Base-by-base conservation (phyloP, 495 filamentous ascomycete species). In the Aspergillus coremiiformis region DNA sequence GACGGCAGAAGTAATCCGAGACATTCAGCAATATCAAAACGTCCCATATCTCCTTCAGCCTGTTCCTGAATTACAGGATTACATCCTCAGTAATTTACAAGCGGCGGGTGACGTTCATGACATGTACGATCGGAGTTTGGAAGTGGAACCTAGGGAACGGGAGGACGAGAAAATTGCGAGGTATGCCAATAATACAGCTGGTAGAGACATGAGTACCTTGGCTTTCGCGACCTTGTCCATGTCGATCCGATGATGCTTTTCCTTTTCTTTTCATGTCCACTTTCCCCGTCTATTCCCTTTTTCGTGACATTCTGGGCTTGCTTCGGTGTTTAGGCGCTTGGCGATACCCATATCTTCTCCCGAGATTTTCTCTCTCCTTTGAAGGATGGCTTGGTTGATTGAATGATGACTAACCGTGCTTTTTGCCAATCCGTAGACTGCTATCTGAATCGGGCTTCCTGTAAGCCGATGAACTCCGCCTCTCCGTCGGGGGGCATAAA, bases 1-100 rank as follows among this genome's bases (percentile, higher is more conserved):
- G 76, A 96, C 93, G 14, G 94, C 93, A 21, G 93, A 96, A 64
- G 93, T 97, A 41, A 97, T 98, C 56, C 87, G 89, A 35, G 92
- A 96, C 65, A 96, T 98, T 52, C 94, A 97, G 69, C 90, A 96
- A 66, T 97, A 96, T 64, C 94, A 98, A 66, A 96, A 95, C 58
- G 87, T 93, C 15, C 90, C 90, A 22, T 98, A 98, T 61, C 84
- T 88, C 5, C 76, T 98, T 33, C 85, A 90, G 66, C 79, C 90
- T 0, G 90, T 98, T 8, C 79, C 82, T 14, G 93, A 97, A 66
- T 78, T 98, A 58, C 94, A 97, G 67, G 91, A 97, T 57, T 97
- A 96, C 71, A 96, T 98, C 51, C 75, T 96, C 52, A 87, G 83
- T 62, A 96, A 95, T 66, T 92, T 98, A 82, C 84, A 92, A 71